A percentile compares a stretch with the other conserved stretches of the same genome.
Evolutionary conservation across 176 grass and related monocot species (phyloP).

Genomic region (Eragrostis curvula): DNA sequence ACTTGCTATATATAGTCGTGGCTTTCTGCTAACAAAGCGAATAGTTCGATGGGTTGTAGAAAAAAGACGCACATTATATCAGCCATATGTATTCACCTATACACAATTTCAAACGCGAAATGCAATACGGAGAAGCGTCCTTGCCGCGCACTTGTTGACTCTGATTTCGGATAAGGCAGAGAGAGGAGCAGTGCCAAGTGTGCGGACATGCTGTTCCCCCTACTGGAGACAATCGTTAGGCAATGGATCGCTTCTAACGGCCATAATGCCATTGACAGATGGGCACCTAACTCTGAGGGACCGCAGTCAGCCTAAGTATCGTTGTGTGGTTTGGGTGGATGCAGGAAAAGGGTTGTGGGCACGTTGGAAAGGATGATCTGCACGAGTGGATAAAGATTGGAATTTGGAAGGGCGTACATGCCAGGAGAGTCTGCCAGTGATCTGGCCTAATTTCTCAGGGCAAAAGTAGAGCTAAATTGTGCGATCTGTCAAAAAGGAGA

Average conservation of each 20-base stretch:
- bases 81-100: no score
- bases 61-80: no score
- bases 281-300: rapidly evolving
- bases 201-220: background rate
- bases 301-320: background rate
- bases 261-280: background rate
- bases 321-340: background rate
- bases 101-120: no score
- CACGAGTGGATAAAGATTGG: constrained; percentile 1
- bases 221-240: no score
- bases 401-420: background rate
- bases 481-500: background rate
- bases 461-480: background rate
- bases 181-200: no score
- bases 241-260: no score
- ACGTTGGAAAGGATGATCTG: constrained; percentile 31
- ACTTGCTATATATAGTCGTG: no score
- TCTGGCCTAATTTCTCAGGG: background rate
- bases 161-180: no score
- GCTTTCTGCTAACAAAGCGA: no score
- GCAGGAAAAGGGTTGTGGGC: background rate
- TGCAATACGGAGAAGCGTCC: no score
- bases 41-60: no score
- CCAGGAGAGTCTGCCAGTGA: background rate
- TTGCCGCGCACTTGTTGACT: no score